Percentiles rank a stretch among this genome's conserved stretches.
These are phyloP conservation scores for Sporothrix inflata DNA, from an alignment of 2,329 filamentous ascomycete species.

Conservation along the genomic window DNA sequence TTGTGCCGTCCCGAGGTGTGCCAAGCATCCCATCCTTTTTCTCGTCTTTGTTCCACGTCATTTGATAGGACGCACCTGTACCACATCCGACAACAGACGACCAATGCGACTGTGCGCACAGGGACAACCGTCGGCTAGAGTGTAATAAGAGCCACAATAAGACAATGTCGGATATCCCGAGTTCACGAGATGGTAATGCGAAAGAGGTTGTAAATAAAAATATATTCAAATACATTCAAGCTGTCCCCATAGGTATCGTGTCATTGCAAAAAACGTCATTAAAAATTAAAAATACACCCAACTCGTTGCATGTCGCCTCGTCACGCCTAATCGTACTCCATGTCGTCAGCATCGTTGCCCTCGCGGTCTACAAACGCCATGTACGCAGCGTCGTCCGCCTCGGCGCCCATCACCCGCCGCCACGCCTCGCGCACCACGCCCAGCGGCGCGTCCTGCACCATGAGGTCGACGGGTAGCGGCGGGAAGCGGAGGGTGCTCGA, in stretches of 20 bases:
- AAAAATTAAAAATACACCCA: slow-evolving; percentile 1
- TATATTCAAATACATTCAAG: neutral
- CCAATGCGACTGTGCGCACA: neutral
- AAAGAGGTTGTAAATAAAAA: neutral
- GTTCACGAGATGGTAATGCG: too few relatives aligned
- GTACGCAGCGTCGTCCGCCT: slow-evolving; percentile 56
- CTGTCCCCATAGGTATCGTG: slow-evolving; percentile 16
- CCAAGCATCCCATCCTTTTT: neutral
- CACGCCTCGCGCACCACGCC: slow-evolving; percentile 71
- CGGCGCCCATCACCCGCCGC: slow-evolving; percentile 61
- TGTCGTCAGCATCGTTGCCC: slow-evolving; percentile 57
- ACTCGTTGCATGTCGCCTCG: neutral
- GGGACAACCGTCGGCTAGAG: neutral
- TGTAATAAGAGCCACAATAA: neutral
- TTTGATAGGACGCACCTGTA: neutral
- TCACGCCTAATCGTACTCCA: slow-evolving; percentile 24
- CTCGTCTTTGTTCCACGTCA: neutral
- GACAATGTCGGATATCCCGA: too few relatives aligned
- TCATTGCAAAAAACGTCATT: neutral
- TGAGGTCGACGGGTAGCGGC: slow-evolving; percentile 63
- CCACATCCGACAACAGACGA: neutral
- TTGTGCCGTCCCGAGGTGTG: neutral
- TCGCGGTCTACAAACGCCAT: slow-evolving; percentile 80
- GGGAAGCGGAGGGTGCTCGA: slow-evolving; percentile 57
- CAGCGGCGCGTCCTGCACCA: slow-evolving; percentile 73